phyloP scores from a whole-genome alignment of 2,329 filamentous ascomycete species.

The Fusarium bulbicola region DNA sequence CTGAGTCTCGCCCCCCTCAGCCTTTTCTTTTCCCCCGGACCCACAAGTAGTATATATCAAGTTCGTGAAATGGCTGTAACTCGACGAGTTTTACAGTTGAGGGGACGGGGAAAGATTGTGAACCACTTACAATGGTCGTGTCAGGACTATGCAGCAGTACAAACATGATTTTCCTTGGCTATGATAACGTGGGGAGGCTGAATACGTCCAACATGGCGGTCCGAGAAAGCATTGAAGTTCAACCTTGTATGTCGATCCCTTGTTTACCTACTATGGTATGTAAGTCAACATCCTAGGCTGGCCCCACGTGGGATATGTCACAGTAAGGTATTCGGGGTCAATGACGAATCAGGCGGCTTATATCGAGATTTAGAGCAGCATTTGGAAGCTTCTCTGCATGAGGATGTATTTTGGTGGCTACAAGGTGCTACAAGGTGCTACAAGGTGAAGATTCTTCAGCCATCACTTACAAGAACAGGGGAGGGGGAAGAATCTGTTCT shows the following conservation, averaged over 20 bases:
- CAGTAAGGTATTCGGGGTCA: neutral
- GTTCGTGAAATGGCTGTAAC: neutral
- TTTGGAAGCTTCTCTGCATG: constrained; percentile 10
- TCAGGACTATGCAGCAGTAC: neutral
- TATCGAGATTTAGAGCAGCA: constrained; percentile 11
- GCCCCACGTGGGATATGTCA: constrained; percentile 14
- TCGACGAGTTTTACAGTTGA: neutral
- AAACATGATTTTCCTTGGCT: neutral
- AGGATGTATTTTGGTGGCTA: neutral
- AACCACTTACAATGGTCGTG: neutral
- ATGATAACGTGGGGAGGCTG: neutral
- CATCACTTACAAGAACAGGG: neutral
- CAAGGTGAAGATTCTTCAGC: neutral
- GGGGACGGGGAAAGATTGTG: neutral
- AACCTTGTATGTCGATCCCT: constrained; percentile 26
- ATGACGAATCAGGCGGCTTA: constrained; percentile 18
- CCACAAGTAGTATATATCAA: constrained; percentile 2
- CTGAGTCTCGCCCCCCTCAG: neutral
- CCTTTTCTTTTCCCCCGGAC: neutral
- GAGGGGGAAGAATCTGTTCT: neutral
- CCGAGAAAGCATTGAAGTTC: neutral
- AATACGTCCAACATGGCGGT: neutral
- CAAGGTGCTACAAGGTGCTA: neutral
- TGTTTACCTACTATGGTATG: neutral
- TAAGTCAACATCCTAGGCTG: neutral